phyloP scores from a whole-genome alignment of 2,329 filamentous ascomycete genomes.

The Pseudodiploospora longispora region DNA sequence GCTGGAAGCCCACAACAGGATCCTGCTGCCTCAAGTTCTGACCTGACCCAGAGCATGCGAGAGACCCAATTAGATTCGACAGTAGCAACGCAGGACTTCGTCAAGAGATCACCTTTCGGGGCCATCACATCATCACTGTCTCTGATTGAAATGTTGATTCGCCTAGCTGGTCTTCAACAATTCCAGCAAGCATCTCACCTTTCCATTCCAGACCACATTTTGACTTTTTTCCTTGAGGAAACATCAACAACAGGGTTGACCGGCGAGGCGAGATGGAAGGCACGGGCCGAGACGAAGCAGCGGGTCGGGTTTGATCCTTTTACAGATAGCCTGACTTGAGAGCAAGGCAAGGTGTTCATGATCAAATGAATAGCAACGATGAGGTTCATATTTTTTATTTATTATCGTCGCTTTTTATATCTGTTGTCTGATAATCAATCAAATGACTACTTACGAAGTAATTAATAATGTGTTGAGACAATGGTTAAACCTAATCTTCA shows the following conservation, averaged over 20 bases:
- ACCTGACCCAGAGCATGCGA: no score
- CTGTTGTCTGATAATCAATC: no score
- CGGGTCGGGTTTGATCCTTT: slow-evolving; percentile 51
- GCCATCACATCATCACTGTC: slow-evolving; percentile 55
- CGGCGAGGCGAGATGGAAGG: slow-evolving; percentile 36
- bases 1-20: background rate
- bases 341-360: slow-evolving; percentile 7
- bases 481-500: no score
- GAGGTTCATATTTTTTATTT: background rate
- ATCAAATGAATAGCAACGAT: background rate
- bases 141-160: slow-evolving; percentile 79
- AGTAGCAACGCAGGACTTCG: slow-evolving; percentile 19
- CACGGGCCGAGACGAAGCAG: slow-evolving; percentile 37
- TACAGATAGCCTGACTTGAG: slow-evolving; percentile 31
- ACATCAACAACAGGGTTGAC: slow-evolving; percentile 43
- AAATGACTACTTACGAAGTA: no score
- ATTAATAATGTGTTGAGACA: no score
- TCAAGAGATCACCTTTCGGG: slow-evolving; percentile 39
- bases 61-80: background rate
- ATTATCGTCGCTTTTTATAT: no score
- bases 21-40: background rate
- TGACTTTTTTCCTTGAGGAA: slow-evolving; percentile 75
- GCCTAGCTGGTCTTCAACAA: slow-evolving; percentile 79
- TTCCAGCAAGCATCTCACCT: slow-evolving; percentile 85
- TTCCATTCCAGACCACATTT: slow-evolving; percentile 80